Percentiles rank a stretch among this genome's conserved stretches.
Conservation (phyloP, 441 rosid species). For the Rhodomyrtus psidioides region DNA sequence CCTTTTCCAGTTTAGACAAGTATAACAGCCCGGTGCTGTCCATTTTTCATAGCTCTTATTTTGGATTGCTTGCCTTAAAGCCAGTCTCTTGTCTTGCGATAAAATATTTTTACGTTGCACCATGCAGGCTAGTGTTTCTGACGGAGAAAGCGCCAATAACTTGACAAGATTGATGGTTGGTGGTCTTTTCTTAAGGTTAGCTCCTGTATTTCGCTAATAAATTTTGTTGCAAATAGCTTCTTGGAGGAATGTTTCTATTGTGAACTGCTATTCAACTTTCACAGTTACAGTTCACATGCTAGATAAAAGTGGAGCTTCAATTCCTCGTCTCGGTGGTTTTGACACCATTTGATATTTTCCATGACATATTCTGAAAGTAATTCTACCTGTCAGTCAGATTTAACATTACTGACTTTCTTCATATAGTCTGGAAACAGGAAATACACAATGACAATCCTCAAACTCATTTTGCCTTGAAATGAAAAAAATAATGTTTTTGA, state of each 20-base stretch:
- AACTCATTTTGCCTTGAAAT: background rate
- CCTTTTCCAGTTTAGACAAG: background rate
- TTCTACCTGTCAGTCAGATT: background rate
- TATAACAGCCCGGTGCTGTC: background rate
- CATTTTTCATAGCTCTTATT: background rate
- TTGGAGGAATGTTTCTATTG: background rate
- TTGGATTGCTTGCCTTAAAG: background rate
- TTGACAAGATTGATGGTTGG: conserved; percentile 73
- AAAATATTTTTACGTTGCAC: conserved; percentile 12
- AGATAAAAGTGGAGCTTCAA: background rate
- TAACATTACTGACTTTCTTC: background rate
- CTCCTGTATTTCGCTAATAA: background rate
- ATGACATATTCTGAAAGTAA: background rate
- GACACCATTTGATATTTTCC: background rate
- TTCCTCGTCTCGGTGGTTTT: background rate
- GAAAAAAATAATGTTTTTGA: background rate
- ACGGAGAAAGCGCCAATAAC: conserved; percentile 68
- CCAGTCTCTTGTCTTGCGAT: background rate
- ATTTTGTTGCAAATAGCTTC: background rate
- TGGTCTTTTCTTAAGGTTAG: conserved; percentile 85
- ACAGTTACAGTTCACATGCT: background rate
- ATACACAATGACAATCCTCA: background rate
- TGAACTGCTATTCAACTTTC: background rate
- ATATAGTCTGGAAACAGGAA: background rate
- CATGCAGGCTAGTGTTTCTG: conserved; percentile 87